Evolutionary conservation across 768 basidiomycete species (phyloP).

Genomic region (Saitozyma sp.): DNA sequence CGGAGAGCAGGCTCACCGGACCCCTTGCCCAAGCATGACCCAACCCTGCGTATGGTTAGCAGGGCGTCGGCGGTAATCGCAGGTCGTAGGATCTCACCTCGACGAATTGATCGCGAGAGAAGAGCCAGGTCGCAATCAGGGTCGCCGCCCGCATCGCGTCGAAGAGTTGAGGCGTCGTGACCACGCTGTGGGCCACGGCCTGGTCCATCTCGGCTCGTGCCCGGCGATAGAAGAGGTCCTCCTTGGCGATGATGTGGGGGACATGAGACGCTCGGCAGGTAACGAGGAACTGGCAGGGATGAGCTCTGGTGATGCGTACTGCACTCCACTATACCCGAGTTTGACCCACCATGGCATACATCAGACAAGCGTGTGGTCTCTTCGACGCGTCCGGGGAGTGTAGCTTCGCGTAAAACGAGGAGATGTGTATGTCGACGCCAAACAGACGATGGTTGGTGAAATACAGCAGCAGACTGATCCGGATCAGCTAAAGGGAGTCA

Average conservation of each 20-base stretch:
- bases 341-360: constrained; percentile 21
- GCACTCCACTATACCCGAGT: neutral
- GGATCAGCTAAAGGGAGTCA: neutral
- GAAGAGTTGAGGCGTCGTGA: constrained; percentile 1
- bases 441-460: constrained; percentile 22
- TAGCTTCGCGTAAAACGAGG: constrained; percentile 15
- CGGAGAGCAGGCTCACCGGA: constrained; percentile 2
- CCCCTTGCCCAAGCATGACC: constrained; percentile 18
- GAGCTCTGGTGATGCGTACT: neutral
- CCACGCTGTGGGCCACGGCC: constrained; percentile 5
- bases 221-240: constrained; percentile 7
- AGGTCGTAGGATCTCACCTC: constrained; percentile 12
- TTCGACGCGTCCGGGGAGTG: constrained; percentile 10
- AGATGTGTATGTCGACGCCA: constrained; percentile 24
- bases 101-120: constrained; percentile 7
- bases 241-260: constrained; percentile 9
- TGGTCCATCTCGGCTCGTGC: constrained; percentile 14
- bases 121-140: constrained; percentile 16
- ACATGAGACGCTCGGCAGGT: constrained; percentile 16
- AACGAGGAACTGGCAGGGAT: constrained; percentile 13
- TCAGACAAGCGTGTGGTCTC: constrained; percentile 21
- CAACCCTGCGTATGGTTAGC: constrained; percentile 8
- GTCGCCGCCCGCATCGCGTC: constrained; percentile 29
- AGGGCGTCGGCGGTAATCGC: neutral
- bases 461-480: constrained; percentile 18